Evolutionary conservation across 2,329 filamentous ascomycete genomes (phyloP).

Genomic region (Botrytis byssoidea): DNA sequence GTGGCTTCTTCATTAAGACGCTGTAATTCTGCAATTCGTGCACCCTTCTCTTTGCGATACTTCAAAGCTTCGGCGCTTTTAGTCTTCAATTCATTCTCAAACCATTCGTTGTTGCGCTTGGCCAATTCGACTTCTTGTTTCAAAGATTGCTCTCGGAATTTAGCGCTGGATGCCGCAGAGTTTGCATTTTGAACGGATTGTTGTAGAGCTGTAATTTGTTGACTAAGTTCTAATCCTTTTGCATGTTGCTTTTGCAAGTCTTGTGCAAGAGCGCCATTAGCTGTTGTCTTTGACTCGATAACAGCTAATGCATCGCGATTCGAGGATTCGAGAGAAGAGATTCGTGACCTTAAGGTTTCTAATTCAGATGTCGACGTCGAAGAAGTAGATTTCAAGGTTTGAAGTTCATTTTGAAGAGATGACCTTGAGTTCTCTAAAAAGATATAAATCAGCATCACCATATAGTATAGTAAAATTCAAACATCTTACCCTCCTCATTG

Average conservation of each 20-base stretch:
- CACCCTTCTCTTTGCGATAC: slow-evolving; percentile 91
- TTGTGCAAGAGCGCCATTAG: slow-evolving; percentile 80
- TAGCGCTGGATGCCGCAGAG: slow-evolving; percentile 74
- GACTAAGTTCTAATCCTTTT: slow-evolving; percentile 79
- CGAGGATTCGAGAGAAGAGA: slow-evolving; percentile 82
- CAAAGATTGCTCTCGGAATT: slow-evolving; percentile 85
- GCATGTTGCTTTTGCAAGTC: slow-evolving; percentile 88
- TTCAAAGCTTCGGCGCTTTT: slow-evolving; percentile 85
- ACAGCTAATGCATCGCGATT: slow-evolving; percentile 88
- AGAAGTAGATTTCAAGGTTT: slow-evolving; percentile 71
- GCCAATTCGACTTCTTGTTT: slow-evolving; percentile 88
- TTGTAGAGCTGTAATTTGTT: slow-evolving; percentile 78
- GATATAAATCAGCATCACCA: slow-evolving; percentile 17
- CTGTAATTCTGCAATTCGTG: slow-evolving; percentile 83
- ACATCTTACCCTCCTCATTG: slow-evolving; percentile 69
- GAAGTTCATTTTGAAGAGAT: slow-evolving; percentile 76
- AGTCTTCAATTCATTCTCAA: slow-evolving; percentile 86
- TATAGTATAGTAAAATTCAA: not conserved
- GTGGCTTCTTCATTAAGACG: slow-evolving; percentile 83
- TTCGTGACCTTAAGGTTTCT: slow-evolving; percentile 75
- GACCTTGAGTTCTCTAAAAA: slow-evolving; percentile 70
- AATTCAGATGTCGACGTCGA: slow-evolving; percentile 73
- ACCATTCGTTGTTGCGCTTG: slow-evolving; percentile 89
- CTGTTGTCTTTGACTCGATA: slow-evolving; percentile 83
- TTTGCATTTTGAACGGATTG: slow-evolving; percentile 81